Conservation (phyloP, 805 yeast species). For the Isabelozyma gotoi region DNA sequence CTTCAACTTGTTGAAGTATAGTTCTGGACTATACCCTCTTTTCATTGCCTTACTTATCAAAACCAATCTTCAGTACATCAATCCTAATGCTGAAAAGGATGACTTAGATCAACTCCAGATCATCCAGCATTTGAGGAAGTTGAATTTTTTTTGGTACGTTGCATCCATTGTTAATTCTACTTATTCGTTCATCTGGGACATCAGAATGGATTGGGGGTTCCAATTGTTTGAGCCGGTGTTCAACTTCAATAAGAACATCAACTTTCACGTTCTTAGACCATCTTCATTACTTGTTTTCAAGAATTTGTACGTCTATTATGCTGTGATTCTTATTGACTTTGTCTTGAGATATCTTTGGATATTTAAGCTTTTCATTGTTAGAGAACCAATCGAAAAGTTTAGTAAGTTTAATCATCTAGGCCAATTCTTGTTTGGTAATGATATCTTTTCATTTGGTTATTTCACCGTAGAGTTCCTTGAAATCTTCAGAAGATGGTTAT, state of each 20-base stretch:
- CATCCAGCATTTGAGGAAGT: conserved; percentile 12
- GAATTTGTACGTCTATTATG: conserved; percentile 43
- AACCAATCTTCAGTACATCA: conserved; percentile 1
- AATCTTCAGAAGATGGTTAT: conserved; percentile 78
- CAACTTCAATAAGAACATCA: conserved; percentile 6
- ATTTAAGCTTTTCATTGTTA: conserved; percentile 46
- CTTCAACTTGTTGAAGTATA: conserved; percentile 73
- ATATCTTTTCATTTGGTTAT: conserved; percentile 52
- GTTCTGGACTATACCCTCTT: conserved; percentile 50
- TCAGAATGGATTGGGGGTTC: conserved; percentile 85
- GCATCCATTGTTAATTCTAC: conserved; percentile 60
- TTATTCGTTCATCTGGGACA: conserved; percentile 87
- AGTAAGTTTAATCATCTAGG: conserved; percentile 14
- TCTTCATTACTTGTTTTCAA: conserved; percentile 24
- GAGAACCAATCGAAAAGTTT: conserved; percentile 12
- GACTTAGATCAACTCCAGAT: conserved; percentile 12
- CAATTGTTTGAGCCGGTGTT: conserved; percentile 44
- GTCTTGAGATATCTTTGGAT: conserved; percentile 77
- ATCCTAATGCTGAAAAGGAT: conserved; percentile 5
- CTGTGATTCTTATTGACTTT: conserved; percentile 61
- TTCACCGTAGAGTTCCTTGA: conserved; percentile 73
- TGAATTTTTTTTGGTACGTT: conserved; percentile 44
- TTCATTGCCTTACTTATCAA: conserved; percentile 26
- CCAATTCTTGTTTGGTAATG: conserved; percentile 36
- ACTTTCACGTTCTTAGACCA: conserved; percentile 14